Conservation (phyloP, 1,284 basidiomycete species). For the Cutaneotrichosporon dermatis region DNA sequence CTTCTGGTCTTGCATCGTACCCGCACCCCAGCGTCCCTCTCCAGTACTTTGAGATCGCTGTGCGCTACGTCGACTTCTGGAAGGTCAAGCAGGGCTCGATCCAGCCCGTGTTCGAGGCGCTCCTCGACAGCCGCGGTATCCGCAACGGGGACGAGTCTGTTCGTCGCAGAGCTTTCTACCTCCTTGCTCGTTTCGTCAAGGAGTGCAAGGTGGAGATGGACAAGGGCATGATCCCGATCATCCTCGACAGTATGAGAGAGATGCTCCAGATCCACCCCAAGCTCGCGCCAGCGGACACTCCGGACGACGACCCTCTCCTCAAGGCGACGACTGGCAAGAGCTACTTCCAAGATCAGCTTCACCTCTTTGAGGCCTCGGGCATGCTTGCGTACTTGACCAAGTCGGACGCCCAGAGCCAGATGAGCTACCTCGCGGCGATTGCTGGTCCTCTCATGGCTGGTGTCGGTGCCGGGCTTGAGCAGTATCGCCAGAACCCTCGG, state of each 20-base stretch:
- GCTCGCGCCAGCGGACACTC: constrained; percentile 51
- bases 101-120: constrained; percentile 77
- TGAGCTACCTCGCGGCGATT: constrained; percentile 67
- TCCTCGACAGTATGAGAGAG: constrained; percentile 68
- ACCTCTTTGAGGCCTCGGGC: constrained; percentile 90
- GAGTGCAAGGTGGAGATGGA: constrained; percentile 78
- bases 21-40: constrained; percentile 83
- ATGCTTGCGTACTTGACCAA: constrained; percentile 71
- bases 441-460: constrained; percentile 77
- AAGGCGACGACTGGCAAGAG: constrained; percentile 67
- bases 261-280: constrained; percentile 52
- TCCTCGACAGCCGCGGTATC: constrained; percentile 79
- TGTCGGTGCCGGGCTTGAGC: constrained; percentile 64
- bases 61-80: constrained; percentile 95
- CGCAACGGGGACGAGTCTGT: constrained; percentile 71
- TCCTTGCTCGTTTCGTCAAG: constrained; percentile 89
- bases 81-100: constrained; percentile 83
- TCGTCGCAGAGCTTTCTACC: constrained; percentile 79
- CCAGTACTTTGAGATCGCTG: constrained; percentile 89
- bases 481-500: constrained; percentile 35
- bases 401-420: constrained; percentile 64
- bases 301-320: constrained; percentile 58
- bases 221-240: constrained; percentile 62
- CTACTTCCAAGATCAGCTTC: constrained; percentile 85
- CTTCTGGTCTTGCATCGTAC: constrained; percentile 75